Evolutionary conservation across 2,329 filamentous ascomycete species (phyloP), one percentile per base, ranked within the genome.

Genomic region (Alternaria alternata): DNA sequence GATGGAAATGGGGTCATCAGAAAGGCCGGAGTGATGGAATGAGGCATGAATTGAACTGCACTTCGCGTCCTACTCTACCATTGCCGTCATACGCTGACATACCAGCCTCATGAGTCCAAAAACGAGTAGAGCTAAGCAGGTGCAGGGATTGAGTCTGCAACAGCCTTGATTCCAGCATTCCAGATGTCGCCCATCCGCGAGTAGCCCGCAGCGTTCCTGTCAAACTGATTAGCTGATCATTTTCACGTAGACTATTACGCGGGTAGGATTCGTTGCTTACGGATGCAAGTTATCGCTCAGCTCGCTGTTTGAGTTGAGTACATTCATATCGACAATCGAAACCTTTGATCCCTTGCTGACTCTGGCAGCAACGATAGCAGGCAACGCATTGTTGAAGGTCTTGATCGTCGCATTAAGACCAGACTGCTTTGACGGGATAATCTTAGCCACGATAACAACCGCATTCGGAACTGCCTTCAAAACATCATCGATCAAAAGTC

Each of bases 381-480:
- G 63, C 24, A 78, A 46, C 9, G 63, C 67, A 38, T 59, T 62
- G 59, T 78, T 78, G 49, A 63, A 77, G 1, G 57, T 65, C 26
- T 66, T 54, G n/a, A 72, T 67, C n/a, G 62, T 68, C 7, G 46
- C 48, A 36, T 65, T 52, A 18, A 59, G 57, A 9, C 47, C 58
- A 1, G 54, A 44, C 48, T 70, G 67, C 39, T 61, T 59, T 2
- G 64, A 47, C 3, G 62, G 59, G 22, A 78, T 77, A 22, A 81
- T 73, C 61, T 77, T 70, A 0, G 78, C 78, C 24, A 81, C 77
- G 7, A 81, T 54, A 2, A 81, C 63, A 4, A 70, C 73, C 1
- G 77, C 71, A 41, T 76, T 71, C 0, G 76, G 75, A 41, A 70
- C 73, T 11, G 53, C 63, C 20, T 57, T 54, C 7, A 77, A 49